phyloP scores from a whole-genome alignment of 305 asterid species.

The Fraxinus albicans region DNA sequence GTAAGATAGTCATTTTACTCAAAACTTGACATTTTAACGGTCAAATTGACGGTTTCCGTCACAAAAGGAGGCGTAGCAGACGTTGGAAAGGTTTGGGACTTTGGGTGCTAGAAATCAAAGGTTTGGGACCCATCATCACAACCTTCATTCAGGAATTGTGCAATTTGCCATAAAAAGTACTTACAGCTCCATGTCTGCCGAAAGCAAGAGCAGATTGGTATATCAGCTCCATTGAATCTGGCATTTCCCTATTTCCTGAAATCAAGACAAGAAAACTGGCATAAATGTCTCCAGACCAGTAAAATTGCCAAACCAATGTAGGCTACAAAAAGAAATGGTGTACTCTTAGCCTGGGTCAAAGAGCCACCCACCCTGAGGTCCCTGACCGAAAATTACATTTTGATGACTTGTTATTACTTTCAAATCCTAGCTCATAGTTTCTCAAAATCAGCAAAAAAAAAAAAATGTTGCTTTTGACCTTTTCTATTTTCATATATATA shows the following conservation, averaged over 20 bases:
- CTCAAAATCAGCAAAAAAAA: background rate
- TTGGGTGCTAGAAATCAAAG: background rate
- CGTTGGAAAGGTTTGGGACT: background rate
- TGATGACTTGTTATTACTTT: background rate
- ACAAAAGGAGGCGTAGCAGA: background rate
- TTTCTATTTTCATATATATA: background rate
- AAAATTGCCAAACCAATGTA: constrained; percentile 5
- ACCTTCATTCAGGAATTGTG: background rate
- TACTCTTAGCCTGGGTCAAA: constrained; percentile 2
- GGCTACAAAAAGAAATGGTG: constrained; percentile 1
- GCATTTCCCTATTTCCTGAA: constrained; percentile 86
- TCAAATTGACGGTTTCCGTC: background rate
- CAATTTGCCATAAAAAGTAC: constrained; percentile 24
- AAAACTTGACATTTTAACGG: background rate
- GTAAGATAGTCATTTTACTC: background rate
- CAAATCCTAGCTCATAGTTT: background rate
- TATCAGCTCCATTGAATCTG: constrained; percentile 94
- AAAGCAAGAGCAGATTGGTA: constrained; percentile 78
- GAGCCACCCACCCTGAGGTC: background rate
- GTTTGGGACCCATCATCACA: background rate
- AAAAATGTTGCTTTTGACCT: background rate
- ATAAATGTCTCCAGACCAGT: background rate
- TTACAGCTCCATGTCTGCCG: constrained; percentile 84
- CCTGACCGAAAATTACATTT: background rate
- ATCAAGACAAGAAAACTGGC: constrained; percentile 12